phyloP scores from a whole-genome alignment of 495 filamentous ascomycete genomes.

The Aspergillus funiculosus region DNA sequence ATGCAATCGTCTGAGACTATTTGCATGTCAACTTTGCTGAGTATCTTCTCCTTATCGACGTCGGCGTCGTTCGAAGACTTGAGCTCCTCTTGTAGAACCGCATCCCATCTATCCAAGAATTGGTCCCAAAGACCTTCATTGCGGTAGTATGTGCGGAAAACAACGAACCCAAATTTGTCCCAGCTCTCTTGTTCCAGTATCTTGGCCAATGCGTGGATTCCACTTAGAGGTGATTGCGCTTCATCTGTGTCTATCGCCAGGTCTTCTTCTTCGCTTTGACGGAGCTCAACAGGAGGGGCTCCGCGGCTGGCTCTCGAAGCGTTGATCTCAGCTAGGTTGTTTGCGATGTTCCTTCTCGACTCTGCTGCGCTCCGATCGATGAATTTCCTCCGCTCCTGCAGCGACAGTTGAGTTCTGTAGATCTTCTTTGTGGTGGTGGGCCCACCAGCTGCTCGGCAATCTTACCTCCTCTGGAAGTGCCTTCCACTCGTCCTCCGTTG shows the following conservation, averaged over 20 bases:
- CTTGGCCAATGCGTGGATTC: background rate
- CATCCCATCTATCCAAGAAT: background rate
- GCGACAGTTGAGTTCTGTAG: background rate
- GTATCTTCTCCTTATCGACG: background rate
- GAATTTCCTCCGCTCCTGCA: background rate
- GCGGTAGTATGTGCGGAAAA: conserved; percentile 6
- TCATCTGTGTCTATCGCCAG: too few species aligned
- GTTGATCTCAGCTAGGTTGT: background rate
- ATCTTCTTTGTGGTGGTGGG: background rate
- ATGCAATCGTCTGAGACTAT: conserved; percentile 6
- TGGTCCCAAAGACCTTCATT: background rate
- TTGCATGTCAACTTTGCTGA: conserved; percentile 1
- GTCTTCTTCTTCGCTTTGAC: background rate
- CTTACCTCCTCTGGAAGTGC: background rate
- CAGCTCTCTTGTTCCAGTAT: background rate
- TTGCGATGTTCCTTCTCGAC: background rate
- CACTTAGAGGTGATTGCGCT: background rate
- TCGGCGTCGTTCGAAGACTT: background rate
- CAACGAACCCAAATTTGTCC: conserved; percentile 2
- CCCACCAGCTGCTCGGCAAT: background rate
- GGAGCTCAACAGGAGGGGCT: background rate
- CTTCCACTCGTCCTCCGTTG: background rate
- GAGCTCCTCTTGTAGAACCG: background rate
- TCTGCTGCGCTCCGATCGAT: background rate
- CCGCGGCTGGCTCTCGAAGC: background rate